Conservation (phyloP, 148 eudicot species). For the Chenopodium formosanum region DNA sequence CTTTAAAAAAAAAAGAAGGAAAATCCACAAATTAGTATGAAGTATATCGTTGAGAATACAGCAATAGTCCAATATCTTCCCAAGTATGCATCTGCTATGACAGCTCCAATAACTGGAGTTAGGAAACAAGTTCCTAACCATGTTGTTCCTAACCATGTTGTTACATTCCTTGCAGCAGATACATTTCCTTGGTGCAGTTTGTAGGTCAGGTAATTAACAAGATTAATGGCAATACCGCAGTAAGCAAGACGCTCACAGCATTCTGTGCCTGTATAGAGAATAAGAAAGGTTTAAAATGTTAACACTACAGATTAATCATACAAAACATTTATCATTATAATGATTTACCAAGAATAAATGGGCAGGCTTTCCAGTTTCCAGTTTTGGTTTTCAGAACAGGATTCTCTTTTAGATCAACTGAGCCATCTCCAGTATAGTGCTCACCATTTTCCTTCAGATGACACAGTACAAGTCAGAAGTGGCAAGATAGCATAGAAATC, state of each 20-base stretch:
- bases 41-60: constrained; percentile 65
- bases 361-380: constrained; percentile 92
- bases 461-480: background rate
- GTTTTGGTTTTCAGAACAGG: constrained; percentile 70
- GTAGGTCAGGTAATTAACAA: constrained; percentile 69
- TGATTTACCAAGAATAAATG: constrained; percentile 70
- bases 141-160: constrained; percentile 83
- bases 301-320: background rate
- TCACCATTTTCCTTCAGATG: constrained; percentile 37
- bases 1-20: background rate
- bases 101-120: constrained; percentile 79
- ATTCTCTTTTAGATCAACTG: constrained; percentile 65
- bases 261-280: constrained; percentile 60
- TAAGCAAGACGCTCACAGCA: constrained; percentile 88
- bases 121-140: constrained; percentile 90
- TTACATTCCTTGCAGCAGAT: constrained; percentile 77
- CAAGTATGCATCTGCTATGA: constrained; percentile 83
- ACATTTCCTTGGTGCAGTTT: constrained; percentile 77
- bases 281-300: background rate
- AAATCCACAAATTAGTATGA: constrained; percentile 45
- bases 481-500: background rate
- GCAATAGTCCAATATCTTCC: constrained; percentile 96
- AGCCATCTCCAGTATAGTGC: constrained; percentile 74
- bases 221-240: constrained; percentile 77
- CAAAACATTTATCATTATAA: background rate